Base-by-base conservation (phyloP, 176 grass and related monocot genomes). In the Aechmea fasciata region DNA sequence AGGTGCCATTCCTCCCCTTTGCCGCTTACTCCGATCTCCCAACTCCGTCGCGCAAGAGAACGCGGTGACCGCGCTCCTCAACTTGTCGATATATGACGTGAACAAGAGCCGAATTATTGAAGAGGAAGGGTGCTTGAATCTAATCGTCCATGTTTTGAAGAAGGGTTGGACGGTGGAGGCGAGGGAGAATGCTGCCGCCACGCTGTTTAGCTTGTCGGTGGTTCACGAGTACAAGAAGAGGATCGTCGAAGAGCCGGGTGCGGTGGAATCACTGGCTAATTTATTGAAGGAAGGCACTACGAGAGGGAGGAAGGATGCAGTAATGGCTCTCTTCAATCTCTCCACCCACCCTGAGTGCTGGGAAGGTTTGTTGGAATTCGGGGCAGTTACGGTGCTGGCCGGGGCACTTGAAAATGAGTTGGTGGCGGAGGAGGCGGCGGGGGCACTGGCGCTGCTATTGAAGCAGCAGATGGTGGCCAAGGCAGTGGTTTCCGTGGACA, bases 291-390 rank as follows among this genome's bases (percentile, higher is more conserved):
- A 86, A 50, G 94, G 89, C 29, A 92, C 86, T 4, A 9, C 81
- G 3, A 97, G 93, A 77, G 93, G 93, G 20, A 89, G 78, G 83
- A 97, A 97, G 69, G 93, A 97, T 69, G 93, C 93, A 20, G 93
- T 97, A 41, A 97, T 97, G 93, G 93, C 93, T 4, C 71, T 97
- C 33, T 97, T 97, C 82, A 97, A 97, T 77, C 86, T 97, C 63
- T 97, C 93, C 1, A 97, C 89, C 1, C 89, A 97, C 75, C 84
- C 86, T 49, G 89, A 97, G 65, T 92, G 89, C 76, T 87, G 89
- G 65, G 18, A 17, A 11, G 72, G 77, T 68, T 90, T 97, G 93
- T 72, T 92, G 3, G 89, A 92, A 53, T 85, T 86, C 19, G 83
- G 71, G 3, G 86, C 93, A 19, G 77, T 84, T 57, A 52, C 88